Base-by-base conservation (phyloP, 306 rosid species). In the Neltuma alba region DNA sequence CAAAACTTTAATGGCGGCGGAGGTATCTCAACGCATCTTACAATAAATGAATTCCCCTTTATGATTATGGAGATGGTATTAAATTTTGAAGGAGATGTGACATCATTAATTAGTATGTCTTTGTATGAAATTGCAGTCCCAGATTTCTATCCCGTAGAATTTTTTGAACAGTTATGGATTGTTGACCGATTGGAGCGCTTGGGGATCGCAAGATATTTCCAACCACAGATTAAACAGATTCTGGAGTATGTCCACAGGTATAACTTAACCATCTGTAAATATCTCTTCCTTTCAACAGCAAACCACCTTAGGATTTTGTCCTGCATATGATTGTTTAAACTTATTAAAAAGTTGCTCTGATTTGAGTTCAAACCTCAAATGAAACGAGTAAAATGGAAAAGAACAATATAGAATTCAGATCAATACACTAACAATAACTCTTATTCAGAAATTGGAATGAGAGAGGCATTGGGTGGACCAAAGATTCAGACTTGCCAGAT, bases 401-500 rank as follows among this genome's bases (percentile, higher is more conserved):
- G n/a, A n/a, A n/a, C n/a, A n/a, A n/a, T n/a, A n/a, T n/a, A n/a
- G n/a, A 40, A 68, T 6, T 23, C 7, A 18, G 21, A 38, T n/a
- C 3, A 21, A 11, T 5, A 12, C n/a, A n/a, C 2, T 60, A 60
- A 60, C 66, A 12, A 14, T 2, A 28, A 4, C 37, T 28, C 36
- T 5, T 60, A n/a, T 67, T 23, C 64, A 91, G 95, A 71, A 47
- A 78, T 14, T 91, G 95, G 95, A 87, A 40, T 14, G 88, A 84
- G 3, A 82, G 81, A 15, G 95, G 95, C 25, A 79, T 91, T 15
- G 80, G 91, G 38, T 91, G 95, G 92, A 89, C 92, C 10, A 85
- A 89, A 70, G 72, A 87, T 58, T 82, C 88, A 0, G 76, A 74
- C 9, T 90, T 91, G 45, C 85, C 76, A 2, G 95, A 91, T 31